Evolutionary conservation across 2,329 filamentous ascomycete species (phyloP), one percentile per base, ranked within the genome.

Genomic region (Sphaceloma murrayae): DNA sequence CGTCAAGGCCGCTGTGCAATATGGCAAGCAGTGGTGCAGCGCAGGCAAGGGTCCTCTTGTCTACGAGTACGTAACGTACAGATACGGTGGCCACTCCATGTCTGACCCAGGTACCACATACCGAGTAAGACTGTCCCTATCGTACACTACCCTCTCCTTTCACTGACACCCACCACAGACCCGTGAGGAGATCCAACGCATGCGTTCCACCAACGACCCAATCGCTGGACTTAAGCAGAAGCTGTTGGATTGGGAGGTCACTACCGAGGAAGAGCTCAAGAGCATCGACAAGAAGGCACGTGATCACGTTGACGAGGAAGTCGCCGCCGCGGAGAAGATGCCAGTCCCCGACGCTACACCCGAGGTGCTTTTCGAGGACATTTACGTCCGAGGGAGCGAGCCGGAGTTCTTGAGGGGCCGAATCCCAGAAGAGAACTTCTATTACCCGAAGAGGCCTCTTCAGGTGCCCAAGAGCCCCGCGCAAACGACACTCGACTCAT

Each of bases 31-130:
- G 62, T 94, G 81, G 74, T 82, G 85, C 53, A 69, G 74, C 49
- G 72, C 77, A 50, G 88, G 82, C 65, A 88, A 94, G 67, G 89
- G 89, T 51, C 91, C 91, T 53, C 76, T 98, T 52, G 91, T 98
- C 59, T 82, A 94, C 67, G 91, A 98, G 73, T 98, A 94, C 67
- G 88, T 98, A 62, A 98, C 91, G 58, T 98, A 98, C 82, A 80
- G 91, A 61, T 98, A 98, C 67, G 91, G 91, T 65, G 91, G 91
- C 56, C 91, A 98, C 81, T 95, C 87, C 70, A 98, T 98, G 91
- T 96, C 89, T 62, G 91, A 98, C 68, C 91, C 91, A 48, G 91
- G 91, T 66, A 98, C 91, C 67, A 96, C 91, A 59, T 98, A 98
- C 82, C 83, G 88, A 67, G 62, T 65, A 55, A 54, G 62, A 52